Evolutionary conservation across 176 grass and related monocot species (phyloP), one percentile per base, ranked within the genome.

Genomic region (Triticum monococcum): DNA sequence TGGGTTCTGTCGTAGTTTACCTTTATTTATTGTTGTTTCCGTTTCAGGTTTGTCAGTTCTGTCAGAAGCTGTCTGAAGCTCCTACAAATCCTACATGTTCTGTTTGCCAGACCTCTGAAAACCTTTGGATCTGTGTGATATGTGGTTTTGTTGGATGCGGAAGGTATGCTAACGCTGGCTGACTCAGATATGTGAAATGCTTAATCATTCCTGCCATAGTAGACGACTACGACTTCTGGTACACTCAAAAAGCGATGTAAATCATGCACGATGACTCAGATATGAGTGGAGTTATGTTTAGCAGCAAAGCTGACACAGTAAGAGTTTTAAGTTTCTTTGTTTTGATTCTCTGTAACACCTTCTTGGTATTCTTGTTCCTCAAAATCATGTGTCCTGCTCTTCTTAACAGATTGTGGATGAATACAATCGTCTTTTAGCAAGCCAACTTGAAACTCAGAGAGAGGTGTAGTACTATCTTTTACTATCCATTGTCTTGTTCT

Each of bases 101-200:
- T 81, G 93, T 98, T 85, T 98, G 96, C 75, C 86, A 87, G 73
- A 94, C 91, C 33, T 87, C 90, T 41, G 90, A 90, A 94, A 92
- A 98, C 83, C 93, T 96, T 7, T 98, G 96, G 96, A 98, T 98
- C 72, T 98, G 97, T 85, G 82, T 98, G 38, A 96, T 98, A 60
- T 98, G 97, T 67, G 97, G 97, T 88, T 98, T 96, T 91, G 92
- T 96, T 89, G 97, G 97, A 75, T 98, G 97, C 9, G 97, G 97
- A 94, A 94, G 97, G 96, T 98, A 98, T 68, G 50, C 22, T 23
- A 50, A 24, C 23, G 13, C 54, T 4, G 41, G 23, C 38, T 40
- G 22, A 64, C 45, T n/a, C n/a, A n/a, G n/a, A n/a, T n/a, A n/a
- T n/a, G n/a, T n/a, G n/a, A n/a, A n/a, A n/a, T n/a, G n/a, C n/a